Evolutionary conservation across 495 filamentous ascomycete genomes (phyloP).

Genomic region (Penicillium longicatenatum): DNA sequence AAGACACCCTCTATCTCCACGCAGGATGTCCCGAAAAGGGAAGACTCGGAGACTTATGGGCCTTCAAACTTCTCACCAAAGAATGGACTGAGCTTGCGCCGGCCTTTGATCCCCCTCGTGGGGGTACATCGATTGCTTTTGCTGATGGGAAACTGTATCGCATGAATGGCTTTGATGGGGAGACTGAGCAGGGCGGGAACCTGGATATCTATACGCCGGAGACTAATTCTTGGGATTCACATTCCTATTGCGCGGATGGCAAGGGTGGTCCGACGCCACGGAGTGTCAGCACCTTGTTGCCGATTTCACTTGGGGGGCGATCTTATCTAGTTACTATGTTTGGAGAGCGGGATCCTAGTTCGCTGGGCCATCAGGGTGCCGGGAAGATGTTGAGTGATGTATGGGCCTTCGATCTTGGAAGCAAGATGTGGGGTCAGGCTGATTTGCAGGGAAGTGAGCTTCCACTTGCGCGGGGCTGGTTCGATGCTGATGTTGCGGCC

Average conservation of each 20-base stretch:
- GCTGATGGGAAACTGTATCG: constrained; percentile 61
- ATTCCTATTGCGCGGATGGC: constrained; percentile 50
- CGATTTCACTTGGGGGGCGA: constrained; percentile 52
- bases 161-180: constrained; percentile 74
- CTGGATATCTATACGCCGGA: constrained; percentile 57
- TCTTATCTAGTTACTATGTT: constrained; percentile 65
- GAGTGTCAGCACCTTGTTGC: constrained; percentile 49
- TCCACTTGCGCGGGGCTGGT: constrained; percentile 47
- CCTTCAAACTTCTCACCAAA: constrained; percentile 59
- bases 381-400: constrained; percentile 71
- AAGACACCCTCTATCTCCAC: constrained; percentile 64
- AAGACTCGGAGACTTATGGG: constrained; percentile 68
- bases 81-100: constrained; percentile 63
- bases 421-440: constrained; percentile 53
- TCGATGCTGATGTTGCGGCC: constrained; percentile 39
- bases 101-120: constrained; percentile 61
- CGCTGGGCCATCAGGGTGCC: constrained; percentile 63
- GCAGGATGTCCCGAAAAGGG: constrained; percentile 65
- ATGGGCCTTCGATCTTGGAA: constrained; percentile 69
- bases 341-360: constrained; percentile 65
- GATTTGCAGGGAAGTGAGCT: constrained; percentile 48
- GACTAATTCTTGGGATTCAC: constrained; percentile 45
- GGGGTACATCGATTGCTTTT: constrained; percentile 64
- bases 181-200: constrained; percentile 61
- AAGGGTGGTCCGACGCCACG: constrained; percentile 32